Evolutionary conservation across 768 basidiomycete species (phyloP), one percentile per base, ranked within the genome.

Genomic region (Wakefieldia striispora): DNA sequence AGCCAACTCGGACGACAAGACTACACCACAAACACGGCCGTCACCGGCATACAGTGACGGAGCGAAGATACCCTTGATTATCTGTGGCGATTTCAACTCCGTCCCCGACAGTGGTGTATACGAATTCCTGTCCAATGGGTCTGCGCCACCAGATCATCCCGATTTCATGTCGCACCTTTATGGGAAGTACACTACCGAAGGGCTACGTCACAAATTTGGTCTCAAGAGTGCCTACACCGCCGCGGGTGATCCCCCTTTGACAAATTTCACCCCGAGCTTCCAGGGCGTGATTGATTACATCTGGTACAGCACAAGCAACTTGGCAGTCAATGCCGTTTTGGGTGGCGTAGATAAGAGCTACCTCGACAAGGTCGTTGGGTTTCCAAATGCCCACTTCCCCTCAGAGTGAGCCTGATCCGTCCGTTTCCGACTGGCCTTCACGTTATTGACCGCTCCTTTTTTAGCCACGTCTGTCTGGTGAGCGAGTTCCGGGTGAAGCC

Each of bases 81-180:
- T 97, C 50, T 90, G 88, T 59, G 93, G 94, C n/a, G 97, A 99
- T 72, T 94, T 88, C 75, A 99, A 99, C 75, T 95, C 93, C 42
- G 71, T 85, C 2, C 88, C 91, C 1, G 73, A 74, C 10, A 92
- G 90, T 29, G 93, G 93, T 6, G 90, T 98, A 17, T 97, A 91
- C 74, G 91, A 98, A 59, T 94, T 88, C 75, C 68, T 98, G 45
- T 77, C 86, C 21, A 81, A 75, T 9, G 95, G 97, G 11, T 65
- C 69, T 9, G 72, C 87, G 4, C 71, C 86, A 3, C 74, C 82
- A 8, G 79, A 88, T 50, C 97, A 99, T 59, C 80, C 84, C 10
- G 97, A 99, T 67, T 98, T 97, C 68, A 82, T 95, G 83, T 79
- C 79, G 6, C 91, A 97, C 65, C 78, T 79, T 35, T 99, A 99